Base-by-base conservation (phyloP, 306 rosid genomes). In the Hippophae tibetana region DNA sequence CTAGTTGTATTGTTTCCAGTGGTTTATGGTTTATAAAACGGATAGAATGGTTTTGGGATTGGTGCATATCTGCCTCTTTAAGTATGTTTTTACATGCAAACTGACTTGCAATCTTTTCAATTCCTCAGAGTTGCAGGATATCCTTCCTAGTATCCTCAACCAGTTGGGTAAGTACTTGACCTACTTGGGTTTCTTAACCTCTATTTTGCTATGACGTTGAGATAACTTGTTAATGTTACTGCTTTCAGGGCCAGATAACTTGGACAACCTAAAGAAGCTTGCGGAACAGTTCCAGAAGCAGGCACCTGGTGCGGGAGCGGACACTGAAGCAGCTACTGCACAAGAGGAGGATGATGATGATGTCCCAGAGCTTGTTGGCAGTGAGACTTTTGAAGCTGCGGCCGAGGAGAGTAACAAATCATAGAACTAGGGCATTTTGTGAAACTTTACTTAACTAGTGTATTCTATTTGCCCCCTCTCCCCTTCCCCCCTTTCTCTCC, bases 281-380 rank as follows among this genome's bases (percentile, higher is more conserved):
- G 96, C 95, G 0, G 96, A 90, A 76, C 96, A 87, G 64, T 87
- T 87, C 61, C 90, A 90, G 76, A 85, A 79, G 86, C 95, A 87
- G 65, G 69, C 83, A 62, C 89, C 95, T 31, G 89, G 84, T 57
- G 94, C 68, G 5, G 94, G 75, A 13, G 81, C 69, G 8, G 83
- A 65, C 49, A 74, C 77, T 25, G 23, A 73, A 25, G 8, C 76
- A 5, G 26, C 18, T 49, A 23, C 8, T 12, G 53, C 53, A 13
- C 38, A 18, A 31, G 38, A 31, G 5, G 38, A 31, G 5, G 3
- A 31, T 31, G 38, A 31, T 27, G 38, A 27, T 31, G 38, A 31
- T 31, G 38, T 31, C 38, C 38, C 38, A 31, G 38, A 31, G 38
- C 38, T 31, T 31, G 38, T 31, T 31, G 4, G 38, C 38, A 4